Evolutionary conservation across 768 basidiomycete genomes (phyloP), one percentile per base, ranked within the genome.

Genomic region (Auricularia sp.): DNA sequence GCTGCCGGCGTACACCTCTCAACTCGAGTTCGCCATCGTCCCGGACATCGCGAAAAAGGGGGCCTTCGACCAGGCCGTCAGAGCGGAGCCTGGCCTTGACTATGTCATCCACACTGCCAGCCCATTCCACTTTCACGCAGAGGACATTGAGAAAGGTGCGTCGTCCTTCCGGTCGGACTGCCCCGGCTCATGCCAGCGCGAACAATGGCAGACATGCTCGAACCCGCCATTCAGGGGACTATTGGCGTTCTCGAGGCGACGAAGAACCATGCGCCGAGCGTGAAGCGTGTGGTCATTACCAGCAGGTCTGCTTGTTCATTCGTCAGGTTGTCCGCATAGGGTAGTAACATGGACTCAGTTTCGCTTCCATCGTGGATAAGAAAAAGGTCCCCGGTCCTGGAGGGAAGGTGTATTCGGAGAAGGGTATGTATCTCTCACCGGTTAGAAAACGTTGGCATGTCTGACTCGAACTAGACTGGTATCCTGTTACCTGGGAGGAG

Each of bases 61-160:
- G 54, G 78, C 77, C 0, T 82, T 85, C 64, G 78, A 83, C 61
- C 78, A 81, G 35, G 81, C 79, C 1, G 77, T 85, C 62, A 77
- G 81, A 68, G 56, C 24, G 21, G 29, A 59, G 24, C 56, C 56
- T 7, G 82, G 78, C 2, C 79, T 85, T 13, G 75, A 81, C 56
- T 82, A 77, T 0, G 76, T 86, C 37, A 73, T 78, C 3, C 82
- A 83, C 69, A 74, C 76, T 18, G 81, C 80, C 3, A 75, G 79
- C 16, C 77, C 77, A 0, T 70, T 78, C 64, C 69, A 70, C 54
- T 65, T 73, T 61, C 65, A 64, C 18, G 68, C 66, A 2, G 64
- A 69, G 1, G 64, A 72, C 47, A 51, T 51, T 18, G 16, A 51
- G 47, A 16, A 21, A 18, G 47, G 61, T 39, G 10, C n/a, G 34